A percentile compares a stretch with the other conserved stretches of the same genome.
Evolutionary conservation across 257 asterid genomes (phyloP).

Genomic region (Linaria vulgaris): DNA sequence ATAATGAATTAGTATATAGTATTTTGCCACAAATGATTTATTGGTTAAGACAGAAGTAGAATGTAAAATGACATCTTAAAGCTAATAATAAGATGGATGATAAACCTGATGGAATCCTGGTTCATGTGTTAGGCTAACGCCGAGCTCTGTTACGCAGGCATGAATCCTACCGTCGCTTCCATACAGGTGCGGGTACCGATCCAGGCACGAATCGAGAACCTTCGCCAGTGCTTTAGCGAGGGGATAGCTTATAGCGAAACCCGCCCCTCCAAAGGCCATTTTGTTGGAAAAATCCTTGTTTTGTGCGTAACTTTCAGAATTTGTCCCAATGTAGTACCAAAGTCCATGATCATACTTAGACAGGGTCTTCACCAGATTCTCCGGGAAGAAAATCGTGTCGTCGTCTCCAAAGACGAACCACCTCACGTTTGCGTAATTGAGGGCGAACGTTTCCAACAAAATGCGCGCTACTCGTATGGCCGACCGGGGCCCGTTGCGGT

Average conservation of each 20-base stretch:
- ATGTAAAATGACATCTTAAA: neutral
- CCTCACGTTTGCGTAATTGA: slow-evolving; percentile 55
- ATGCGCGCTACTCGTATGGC: slow-evolving; percentile 78
- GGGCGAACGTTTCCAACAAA: slow-evolving; percentile 57
- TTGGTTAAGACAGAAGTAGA: too few relatives aligned
- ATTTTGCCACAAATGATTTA: neutral
- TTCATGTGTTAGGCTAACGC: slow-evolving; percentile 63
- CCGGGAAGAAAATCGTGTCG: slow-evolving; percentile 74
- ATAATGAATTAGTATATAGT: neutral
- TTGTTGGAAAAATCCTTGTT: slow-evolving; percentile 54
- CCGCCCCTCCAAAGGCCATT: slow-evolving; percentile 94
- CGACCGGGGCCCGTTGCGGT: slow-evolving; percentile 57
- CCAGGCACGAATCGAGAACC: slow-evolving; percentile 64
- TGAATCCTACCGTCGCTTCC: slow-evolving; percentile 78
- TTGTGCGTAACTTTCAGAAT: slow-evolving; percentile 59
- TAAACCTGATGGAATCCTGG: slow-evolving; percentile 98
- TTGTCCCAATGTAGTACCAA: slow-evolving; percentile 78
- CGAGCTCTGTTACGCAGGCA: slow-evolving; percentile 75
- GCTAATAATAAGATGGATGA: neutral
- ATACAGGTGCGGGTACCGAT: slow-evolving; percentile 62
- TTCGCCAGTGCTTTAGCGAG: slow-evolving; percentile 61
- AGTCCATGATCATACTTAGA: slow-evolving; percentile 72
- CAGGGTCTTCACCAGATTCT: slow-evolving; percentile 71
- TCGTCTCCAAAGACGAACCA: slow-evolving; percentile 96
- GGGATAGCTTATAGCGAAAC: slow-evolving; percentile 87